Base-by-base conservation (phyloP, 345 rosid species). In the Noccaea bulbosa region DNA sequence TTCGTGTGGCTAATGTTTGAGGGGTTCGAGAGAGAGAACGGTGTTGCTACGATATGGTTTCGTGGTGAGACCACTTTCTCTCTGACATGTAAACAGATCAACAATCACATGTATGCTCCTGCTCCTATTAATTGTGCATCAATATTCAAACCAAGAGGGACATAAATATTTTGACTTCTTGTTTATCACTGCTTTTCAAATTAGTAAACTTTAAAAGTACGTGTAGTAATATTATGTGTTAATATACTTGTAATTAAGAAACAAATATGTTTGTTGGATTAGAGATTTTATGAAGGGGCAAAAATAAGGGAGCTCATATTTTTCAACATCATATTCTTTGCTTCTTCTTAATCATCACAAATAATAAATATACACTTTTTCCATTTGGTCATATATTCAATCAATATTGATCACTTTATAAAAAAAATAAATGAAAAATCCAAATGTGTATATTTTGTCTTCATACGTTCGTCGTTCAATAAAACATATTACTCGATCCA, bases 51-150 rank as follows among this genome's bases (percentile, higher is more conserved):
- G 67, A 58, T 52, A 15, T 43, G 45, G 61, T 58, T 65, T 65
- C 16, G 39, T 65, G 52, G 72, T 65, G 77, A 66, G 77, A 73
- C 77, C 72, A 73, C 77, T 73, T 73, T 49, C 53, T 49, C 53
- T 66, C 72, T 73, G 77, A 73, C 77, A 73, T 50, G 46, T 34
- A 65, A 67, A 65, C 71, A 58, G 77, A 66, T 66, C 45, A 65
- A 48, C 30, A 11, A 11, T 73, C 77, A 73, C 72, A 58, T 73
- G 77, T 58, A 48, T 65, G 14, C 71, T 47, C 9, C 46, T 73
- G 67, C 32, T 58, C 30, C 39, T 33, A 49, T 73, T 73, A 11
- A 65, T 65, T 65, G 67, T 49, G 57, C 30, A 24, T 48, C 65
- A 47, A 15, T 17, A 39, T 8, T 32, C 22, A 35, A 44, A 53